Base-by-base conservation (phyloP, 139 green algal genomes). In the Asterochloris erici region DNA sequence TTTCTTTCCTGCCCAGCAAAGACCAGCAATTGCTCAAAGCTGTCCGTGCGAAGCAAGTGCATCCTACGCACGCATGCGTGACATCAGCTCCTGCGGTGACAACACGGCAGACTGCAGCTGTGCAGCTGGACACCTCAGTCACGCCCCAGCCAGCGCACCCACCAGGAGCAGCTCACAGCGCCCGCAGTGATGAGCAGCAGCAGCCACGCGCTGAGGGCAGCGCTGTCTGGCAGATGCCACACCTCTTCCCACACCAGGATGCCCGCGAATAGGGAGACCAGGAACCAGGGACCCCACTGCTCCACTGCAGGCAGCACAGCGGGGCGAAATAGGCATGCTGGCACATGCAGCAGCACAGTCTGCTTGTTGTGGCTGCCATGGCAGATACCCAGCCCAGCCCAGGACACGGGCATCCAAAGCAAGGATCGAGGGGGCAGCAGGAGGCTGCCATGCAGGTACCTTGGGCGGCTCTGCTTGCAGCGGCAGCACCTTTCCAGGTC, bases 241-340 rank as follows among this genome's bases (percentile, higher is more conserved):
- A 95, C 88, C 86, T 95, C 88, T 80, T 95, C 91, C 91, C 93
- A 97, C 69, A 96, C 86, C 76, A 97, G 88, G 79, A 97, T 97
- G 77, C 62, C 93, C 2, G 88, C 89, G 85, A 96, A 96, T 28
- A 96, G 88, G 28, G 71, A 71, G 70, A 91, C 89, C 85, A 96
- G 83, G 83, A 96, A 96, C 89, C 89, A 91, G 15, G 86, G 83
- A 11, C 93, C 93, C 47, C 79, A 94, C 29, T 79, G 47, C 79
- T 92, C 89, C 19, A 86, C 87, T 91, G 86, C 82, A 79, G 38
- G 38, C 6, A 6, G 38, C 38, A 54, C 38, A 54, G 38, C 38
- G 38, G 38, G 6, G 6, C 4, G 38, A 54, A 2, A 54, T 54
- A 10, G 6, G 38, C 66, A 73, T 21, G 19, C 19, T 73, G 21